These are phyloP conservation scores for Podospora pseudopauciseta DNA, from an alignment of 495 filamentous ascomycete species.

Conservation along the genomic window DNA sequence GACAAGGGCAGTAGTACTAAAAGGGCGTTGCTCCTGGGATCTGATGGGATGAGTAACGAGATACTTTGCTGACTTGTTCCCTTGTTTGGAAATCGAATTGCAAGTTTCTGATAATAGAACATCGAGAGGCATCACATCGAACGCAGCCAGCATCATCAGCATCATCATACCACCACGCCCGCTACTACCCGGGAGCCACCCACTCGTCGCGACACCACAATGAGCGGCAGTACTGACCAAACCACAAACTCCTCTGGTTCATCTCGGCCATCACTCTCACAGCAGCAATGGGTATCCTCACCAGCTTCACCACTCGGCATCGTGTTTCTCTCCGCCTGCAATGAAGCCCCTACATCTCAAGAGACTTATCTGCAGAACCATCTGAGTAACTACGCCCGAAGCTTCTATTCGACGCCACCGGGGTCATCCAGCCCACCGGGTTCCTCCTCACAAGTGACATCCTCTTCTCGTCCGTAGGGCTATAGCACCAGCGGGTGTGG, in stretches of 20 bases:
- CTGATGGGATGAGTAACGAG: neutral
- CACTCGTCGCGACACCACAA: neutral
- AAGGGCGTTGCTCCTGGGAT: neutral
- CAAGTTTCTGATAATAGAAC: neutral
- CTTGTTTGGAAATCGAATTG: neutral
- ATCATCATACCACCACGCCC: neutral
- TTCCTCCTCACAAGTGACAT: neutral
- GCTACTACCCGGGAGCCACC: neutral
- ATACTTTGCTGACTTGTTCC: neutral
- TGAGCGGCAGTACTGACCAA: neutral
- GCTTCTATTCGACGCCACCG: neutral
- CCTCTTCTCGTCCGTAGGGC: neutral
- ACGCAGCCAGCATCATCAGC: neutral
- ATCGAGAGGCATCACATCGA: neutral
- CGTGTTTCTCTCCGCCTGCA: neutral
- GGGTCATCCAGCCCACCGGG: neutral
- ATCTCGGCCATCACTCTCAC: neutral
- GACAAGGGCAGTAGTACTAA: neutral
- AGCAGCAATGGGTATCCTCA: neutral
- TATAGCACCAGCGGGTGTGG: too few relatives aligned
- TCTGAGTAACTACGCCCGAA: neutral
- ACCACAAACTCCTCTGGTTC: neutral
- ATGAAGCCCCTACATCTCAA: neutral
- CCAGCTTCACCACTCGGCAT: conserved; percentile 1
- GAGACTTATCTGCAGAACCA: conserved; percentile 1